Conservation (phyloP, 2,329 filamentous ascomycete species). For the Colletotrichum falcatum region DNA sequence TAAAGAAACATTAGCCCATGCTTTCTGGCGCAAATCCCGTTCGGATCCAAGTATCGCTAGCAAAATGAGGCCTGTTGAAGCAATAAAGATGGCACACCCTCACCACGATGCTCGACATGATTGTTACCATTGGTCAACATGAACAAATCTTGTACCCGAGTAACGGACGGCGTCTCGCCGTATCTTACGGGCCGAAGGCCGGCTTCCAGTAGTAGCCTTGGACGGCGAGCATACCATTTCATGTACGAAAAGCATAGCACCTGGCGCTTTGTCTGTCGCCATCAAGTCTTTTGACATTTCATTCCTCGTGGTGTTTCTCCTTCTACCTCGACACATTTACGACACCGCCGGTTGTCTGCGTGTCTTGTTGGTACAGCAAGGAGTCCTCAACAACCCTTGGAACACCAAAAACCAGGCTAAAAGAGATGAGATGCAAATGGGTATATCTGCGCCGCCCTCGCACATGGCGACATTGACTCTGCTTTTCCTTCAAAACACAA, state of each 20-base stretch:
- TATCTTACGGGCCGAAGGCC: not conserved
- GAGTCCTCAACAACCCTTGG: not conserved
- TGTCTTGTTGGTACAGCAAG: not conserved
- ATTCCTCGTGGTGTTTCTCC: not conserved
- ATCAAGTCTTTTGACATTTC: not conserved
- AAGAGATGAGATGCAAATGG: not conserved
- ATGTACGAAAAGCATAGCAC: not conserved
- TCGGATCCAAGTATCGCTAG: not conserved
- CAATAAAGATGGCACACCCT: not conserved
- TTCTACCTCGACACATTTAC: not conserved
- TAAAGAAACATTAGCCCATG: no score
- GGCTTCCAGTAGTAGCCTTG: no score
- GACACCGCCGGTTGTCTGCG: not conserved
- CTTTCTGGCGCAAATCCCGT: not conserved
- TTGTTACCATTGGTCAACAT: not conserved
- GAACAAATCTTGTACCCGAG: not conserved
- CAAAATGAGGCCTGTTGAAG: not conserved
- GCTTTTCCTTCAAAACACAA: conserved; percentile 54
- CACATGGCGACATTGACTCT: not conserved
- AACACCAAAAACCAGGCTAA: not conserved
- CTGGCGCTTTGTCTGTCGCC: not conserved
- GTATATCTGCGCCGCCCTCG: not conserved
- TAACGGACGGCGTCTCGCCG: not conserved
- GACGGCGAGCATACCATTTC: not conserved
- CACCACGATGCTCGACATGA: not conserved